Base-by-base conservation (phyloP, 495 filamentous ascomycete genomes). In the Xylaria bambusicola region DNA sequence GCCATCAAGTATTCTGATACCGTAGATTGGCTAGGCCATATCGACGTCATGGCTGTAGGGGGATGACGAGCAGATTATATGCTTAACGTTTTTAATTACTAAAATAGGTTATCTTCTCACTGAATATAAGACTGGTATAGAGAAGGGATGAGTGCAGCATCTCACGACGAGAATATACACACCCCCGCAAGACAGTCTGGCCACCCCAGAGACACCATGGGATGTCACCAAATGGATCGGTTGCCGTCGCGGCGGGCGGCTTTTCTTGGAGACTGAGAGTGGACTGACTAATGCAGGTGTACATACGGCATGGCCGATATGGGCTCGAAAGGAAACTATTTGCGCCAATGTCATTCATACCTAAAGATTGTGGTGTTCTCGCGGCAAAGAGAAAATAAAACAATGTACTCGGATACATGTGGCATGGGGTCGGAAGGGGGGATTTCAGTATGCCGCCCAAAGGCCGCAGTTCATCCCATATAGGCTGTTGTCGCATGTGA, bases 401-500 rank as follows among this genome's bases (percentile, higher is more conserved):
- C 18, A 15, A 31, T 44, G 17, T 54, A 33, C 52, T 44, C 38
- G 7, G 31, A 1, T 54, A 54, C 26, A 20, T 31, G 1, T 3
- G 42, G 23, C 38, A 42, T 54, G 36, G 10, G 18, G 10, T 33
- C n/a, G n/a, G n/a, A n/a, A n/a, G n/a, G 6, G 12, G 12, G 36
- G 15, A 38, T 10, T 10, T 38, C 36, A 15, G 13, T 9, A 13
- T 38, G 36, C 36, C 36, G 36, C 36, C 36, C n/a, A 42, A n/a
- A n/a, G 24, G 52, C 36, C 38, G 38, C 38, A 10, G 36, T 44
- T 54, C 38, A 44, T 54, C 23, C 36, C 26, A 21, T 44, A 33
- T 40, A 23, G 33, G 8, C 3, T 38, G 17, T 12, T 15, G 10
- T 20, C 35, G 47, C 29, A 50, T 50, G 36, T 38, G n/a, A 50